Evolutionary conservation across 1,284 basidiomycete species (phyloP).

Genomic region (Puccinia sorghi): DNA sequence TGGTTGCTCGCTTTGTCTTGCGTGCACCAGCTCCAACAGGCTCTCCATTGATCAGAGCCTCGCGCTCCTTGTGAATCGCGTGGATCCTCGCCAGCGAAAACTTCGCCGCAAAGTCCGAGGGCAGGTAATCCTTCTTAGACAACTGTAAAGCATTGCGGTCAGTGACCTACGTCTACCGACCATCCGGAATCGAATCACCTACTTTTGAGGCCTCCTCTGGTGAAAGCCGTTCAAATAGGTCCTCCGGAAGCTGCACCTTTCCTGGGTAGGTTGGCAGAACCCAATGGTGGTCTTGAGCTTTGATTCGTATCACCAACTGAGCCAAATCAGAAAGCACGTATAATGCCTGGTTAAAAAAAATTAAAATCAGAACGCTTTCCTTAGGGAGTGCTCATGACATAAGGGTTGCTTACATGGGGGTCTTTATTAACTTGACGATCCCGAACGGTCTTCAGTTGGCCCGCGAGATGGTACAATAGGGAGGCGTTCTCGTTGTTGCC

Average conservation of each 20-base stretch:
- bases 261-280: slow-evolving; percentile 75
- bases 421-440: slow-evolving; percentile 69
- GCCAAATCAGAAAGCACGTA: slow-evolving; percentile 87
- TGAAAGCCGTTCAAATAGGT: slow-evolving; percentile 67
- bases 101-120: slow-evolving; percentile 8
- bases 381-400: not conserved
- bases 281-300: slow-evolving; percentile 72
- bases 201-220: slow-evolving; percentile 54
- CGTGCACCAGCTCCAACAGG: not conserved
- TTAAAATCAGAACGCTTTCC: not conserved
- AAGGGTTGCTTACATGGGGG: slow-evolving; percentile 66
- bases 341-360: slow-evolving; percentile 66
- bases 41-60: slow-evolving; percentile 3
- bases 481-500: slow-evolving; percentile 75
- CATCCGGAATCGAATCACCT: not conserved
- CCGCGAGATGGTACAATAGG: slow-evolving; percentile 77
- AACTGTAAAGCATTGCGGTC: not conserved
- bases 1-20: not conserved
- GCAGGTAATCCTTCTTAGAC: slow-evolving; percentile 27
- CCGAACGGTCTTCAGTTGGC: slow-evolving; percentile 79
- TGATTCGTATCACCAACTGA: slow-evolving; percentile 76
- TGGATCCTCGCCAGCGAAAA: slow-evolving; percentile 18
- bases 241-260: slow-evolving; percentile 74
- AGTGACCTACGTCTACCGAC: not conserved
- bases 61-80: slow-evolving; percentile 11